Conservation (phyloP, 257 asterid genomes). For the Orobanche coerulescens region DNA sequence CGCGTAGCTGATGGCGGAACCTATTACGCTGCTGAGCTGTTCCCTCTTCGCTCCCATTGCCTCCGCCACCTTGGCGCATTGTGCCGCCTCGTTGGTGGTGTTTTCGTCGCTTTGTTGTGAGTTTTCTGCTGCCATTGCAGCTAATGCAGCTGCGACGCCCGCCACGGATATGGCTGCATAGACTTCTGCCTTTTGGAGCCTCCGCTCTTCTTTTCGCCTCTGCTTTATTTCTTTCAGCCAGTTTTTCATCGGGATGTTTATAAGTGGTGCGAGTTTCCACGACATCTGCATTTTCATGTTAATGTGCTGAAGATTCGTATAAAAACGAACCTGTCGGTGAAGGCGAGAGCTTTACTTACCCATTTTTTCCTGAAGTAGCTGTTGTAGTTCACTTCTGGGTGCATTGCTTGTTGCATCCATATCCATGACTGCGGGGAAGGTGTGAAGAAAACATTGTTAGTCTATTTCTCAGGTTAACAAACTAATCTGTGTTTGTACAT, state of each 20-base stretch:
- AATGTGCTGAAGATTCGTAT: neutral
- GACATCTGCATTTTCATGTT: constrained; percentile 43
- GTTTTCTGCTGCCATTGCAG: constrained; percentile 78
- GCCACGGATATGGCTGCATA: constrained; percentile 94
- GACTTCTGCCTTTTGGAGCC: constrained; percentile 76
- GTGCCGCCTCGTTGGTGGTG: constrained; percentile 63
- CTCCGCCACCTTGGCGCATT: constrained; percentile 84
- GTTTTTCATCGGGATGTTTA: constrained; percentile 63
- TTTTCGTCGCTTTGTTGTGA: constrained; percentile 26
- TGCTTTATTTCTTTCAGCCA: constrained; percentile 80
- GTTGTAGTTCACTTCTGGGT: constrained; percentile 83
- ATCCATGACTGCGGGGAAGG: constrained; percentile 66
- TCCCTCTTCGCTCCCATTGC: constrained; percentile 94
- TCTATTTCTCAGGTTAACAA: too few species aligned
- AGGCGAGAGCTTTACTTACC: constrained; percentile 34
- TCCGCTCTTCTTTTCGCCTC: constrained; percentile 61
- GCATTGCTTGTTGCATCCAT: constrained; percentile 99
- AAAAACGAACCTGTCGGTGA: neutral
- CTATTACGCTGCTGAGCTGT: constrained; percentile 52
- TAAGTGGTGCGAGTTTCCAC: constrained; percentile 62
- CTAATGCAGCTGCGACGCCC: constrained; percentile 86
- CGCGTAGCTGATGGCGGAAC: constrained; percentile 64
- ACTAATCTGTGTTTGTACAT: too few species aligned
- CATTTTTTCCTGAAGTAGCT: constrained; percentile 75
- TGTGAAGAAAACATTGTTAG: neutral